Percentiles rank a stretch among this genome's conserved stretches.
phyloP scores from a whole-genome alignment of 371 early-diverging fungal species.

The Haplosporangium sp. region DNA sequence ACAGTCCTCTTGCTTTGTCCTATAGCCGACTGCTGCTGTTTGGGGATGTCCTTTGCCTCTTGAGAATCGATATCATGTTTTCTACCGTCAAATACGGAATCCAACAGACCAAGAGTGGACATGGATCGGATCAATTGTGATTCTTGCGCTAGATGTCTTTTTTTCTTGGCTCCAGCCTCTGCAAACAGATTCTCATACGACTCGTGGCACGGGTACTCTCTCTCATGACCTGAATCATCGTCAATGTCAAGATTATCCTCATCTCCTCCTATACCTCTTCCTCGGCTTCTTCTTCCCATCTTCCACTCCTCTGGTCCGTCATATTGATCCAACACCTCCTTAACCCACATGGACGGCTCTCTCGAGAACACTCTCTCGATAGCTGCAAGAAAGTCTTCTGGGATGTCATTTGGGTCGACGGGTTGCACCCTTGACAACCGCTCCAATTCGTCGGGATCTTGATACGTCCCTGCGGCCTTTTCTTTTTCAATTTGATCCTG shows the following conservation, averaged over 20 bases:
- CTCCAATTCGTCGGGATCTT: conserved; percentile 36
- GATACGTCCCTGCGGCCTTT: conserved; percentile 25
- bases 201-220: conserved; percentile 37
- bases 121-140: conserved; percentile 44
- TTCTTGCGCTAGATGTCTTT: conserved; percentile 46
- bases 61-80: neutral
- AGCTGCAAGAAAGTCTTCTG: conserved; percentile 20
- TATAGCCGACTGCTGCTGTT: neutral
- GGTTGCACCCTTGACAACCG: conserved; percentile 35
- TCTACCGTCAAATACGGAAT: conserved; percentile 4
- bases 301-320: conserved; percentile 48
- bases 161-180: conserved; percentile 45
- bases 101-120: conserved; percentile 22
- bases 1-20: conserved; percentile 15
- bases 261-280: neutral
- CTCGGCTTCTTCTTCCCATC: conserved; percentile 8
- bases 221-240: neutral
- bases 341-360: conserved; percentile 20
- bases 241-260: neutral
- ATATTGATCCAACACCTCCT: conserved; percentile 27
- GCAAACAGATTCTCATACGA: conserved; percentile 38
- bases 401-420: conserved; percentile 45
- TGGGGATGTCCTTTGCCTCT: neutral
- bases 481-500: conserved; percentile 25
- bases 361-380: conserved; percentile 35